Percentiles rank a stretch among this genome's conserved stretches.
These are phyloP conservation scores for Melanopsichium pennsylvanicum DNA, from an alignment of 1,284 basidiomycete species.

Conservation along the genomic window DNA sequence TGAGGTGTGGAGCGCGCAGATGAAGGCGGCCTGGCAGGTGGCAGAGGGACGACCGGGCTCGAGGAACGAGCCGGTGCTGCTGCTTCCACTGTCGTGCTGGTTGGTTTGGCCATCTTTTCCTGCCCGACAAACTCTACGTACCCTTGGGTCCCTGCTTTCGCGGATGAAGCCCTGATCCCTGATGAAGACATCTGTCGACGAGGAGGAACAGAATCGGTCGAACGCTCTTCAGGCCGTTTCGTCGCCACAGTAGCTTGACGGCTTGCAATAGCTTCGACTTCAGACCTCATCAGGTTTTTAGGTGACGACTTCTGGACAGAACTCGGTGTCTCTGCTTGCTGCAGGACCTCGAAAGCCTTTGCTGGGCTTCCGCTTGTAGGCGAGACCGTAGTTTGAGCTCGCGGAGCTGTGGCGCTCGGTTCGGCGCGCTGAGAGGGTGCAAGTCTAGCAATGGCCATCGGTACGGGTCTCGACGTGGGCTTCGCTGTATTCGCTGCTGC, in stretches of 20 bases:
- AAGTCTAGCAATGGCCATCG: conserved; percentile 36
- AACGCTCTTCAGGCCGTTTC: neutral
- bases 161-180: neutral
- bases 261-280: neutral
- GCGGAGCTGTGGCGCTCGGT: neutral
- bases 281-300: neutral
- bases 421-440: conserved; percentile 15
- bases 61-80: conserved; percentile 8
- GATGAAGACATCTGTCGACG: conserved; percentile 5
- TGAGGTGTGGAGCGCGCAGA: conserved; percentile 20
- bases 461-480: conserved; percentile 16
- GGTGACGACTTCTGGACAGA: too few relatives aligned
- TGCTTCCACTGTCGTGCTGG: neutral
- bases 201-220: neutral
- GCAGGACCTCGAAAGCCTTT: too few relatives aligned
- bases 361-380: neutral
- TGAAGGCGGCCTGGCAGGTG: conserved; percentile 2
- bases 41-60: conserved; percentile 11
- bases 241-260: neutral
- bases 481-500: neutral
- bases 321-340: too few relatives aligned
- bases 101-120: neutral
- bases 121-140: neutral
- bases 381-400: neutral
- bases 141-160: neutral